Conservation (phyloP, 2,329 filamentous ascomycete species). For the Exophiala calicioides region DNA sequence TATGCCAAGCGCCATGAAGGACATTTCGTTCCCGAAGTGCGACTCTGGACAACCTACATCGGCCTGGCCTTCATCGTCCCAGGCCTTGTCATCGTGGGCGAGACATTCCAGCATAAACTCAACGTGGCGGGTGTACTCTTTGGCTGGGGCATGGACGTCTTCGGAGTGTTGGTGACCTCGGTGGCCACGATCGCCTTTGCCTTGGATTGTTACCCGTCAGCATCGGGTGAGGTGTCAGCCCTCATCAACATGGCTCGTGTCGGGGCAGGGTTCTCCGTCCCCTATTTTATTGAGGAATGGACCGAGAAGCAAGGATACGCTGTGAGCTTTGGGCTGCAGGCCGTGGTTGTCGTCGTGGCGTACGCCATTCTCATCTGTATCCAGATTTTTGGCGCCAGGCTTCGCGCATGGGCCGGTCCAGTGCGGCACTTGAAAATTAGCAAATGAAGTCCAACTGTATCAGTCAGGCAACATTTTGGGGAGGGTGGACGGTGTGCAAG, state of each 20-base stretch:
- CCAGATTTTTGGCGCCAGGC: slow-evolving; percentile 39
- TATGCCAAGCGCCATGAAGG: slow-evolving; percentile 51
- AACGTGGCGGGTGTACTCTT: slow-evolving; percentile 53
- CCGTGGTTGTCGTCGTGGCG: slow-evolving; percentile 40
- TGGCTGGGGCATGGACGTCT: slow-evolving; percentile 55
- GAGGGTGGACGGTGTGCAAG: no score
- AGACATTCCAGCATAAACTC: slow-evolving; percentile 50
- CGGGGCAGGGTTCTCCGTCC: slow-evolving; percentile 46
- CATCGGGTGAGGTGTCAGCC: slow-evolving; percentile 54
- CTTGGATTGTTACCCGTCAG: slow-evolving; percentile 57
- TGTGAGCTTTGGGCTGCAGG: slow-evolving; percentile 51
- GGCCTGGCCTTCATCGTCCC: slow-evolving; percentile 51
- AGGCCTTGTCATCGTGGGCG: slow-evolving; percentile 55
- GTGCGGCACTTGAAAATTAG: no score
- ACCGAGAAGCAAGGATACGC: slow-evolving; percentile 44
- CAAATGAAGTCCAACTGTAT: no score
- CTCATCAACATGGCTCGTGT: slow-evolving; percentile 54
- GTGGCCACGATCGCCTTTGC: slow-evolving; percentile 54
- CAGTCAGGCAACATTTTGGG: no score
- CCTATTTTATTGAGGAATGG: slow-evolving; percentile 56
- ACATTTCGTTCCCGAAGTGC: slow-evolving; percentile 57
- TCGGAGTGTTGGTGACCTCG: slow-evolving; percentile 31
- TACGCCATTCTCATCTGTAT: slow-evolving; percentile 43
- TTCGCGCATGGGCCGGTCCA: slow-evolving; percentile 39
- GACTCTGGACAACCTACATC: slow-evolving; percentile 51